These are phyloP conservation scores for Globisporangium spiculum DNA, from an alignment of 352 stramenopile genomes.

Conservation along the genomic window DNA sequence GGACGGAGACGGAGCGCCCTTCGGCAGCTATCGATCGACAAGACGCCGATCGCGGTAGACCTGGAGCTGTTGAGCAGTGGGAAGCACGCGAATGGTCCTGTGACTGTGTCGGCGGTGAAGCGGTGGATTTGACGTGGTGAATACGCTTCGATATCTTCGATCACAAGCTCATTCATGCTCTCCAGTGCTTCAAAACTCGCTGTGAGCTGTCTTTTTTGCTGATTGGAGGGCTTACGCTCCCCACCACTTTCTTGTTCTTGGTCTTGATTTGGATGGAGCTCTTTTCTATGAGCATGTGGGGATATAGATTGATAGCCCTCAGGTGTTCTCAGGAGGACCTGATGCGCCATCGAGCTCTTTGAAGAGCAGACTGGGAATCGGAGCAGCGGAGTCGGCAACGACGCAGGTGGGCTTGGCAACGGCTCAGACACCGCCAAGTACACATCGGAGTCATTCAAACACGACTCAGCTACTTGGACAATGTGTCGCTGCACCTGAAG, in stretches of 20 bases:
- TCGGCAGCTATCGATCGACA: conserved; percentile 57
- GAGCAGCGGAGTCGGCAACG: conserved; percentile 31
- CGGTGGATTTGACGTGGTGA: conserved; percentile 16
- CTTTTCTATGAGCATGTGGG: not conserved
- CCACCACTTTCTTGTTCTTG: not conserved
- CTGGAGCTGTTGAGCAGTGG: conserved; percentile 26
- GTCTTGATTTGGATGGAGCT: not conserved
- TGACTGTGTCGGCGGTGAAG: conserved; percentile 25
- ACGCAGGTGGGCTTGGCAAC: conserved; percentile 33
- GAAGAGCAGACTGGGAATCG: conserved; percentile 48
- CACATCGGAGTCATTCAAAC: conserved; percentile 65
- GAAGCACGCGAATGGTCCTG: conserved; percentile 56
- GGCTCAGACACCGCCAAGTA: conserved; percentile 66
- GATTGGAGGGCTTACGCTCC: not conserved
- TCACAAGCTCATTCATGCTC: conserved; percentile 24
- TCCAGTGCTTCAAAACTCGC: conserved; percentile 41
- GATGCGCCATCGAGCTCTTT: conserved; percentile 45
- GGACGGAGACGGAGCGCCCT: conserved; percentile 44
- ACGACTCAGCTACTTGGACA: conserved; percentile 47
- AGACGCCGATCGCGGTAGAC: conserved; percentile 34
- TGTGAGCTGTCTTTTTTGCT: not conserved
- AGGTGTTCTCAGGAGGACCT: conserved; percentile 23
- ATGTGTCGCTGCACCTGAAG: conserved; percentile 61
- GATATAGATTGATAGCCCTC: not conserved
- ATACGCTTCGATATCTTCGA: conserved; percentile 35